phyloP scores from a whole-genome alignment of 106 monocot genomes.

The Dendrobium chrysotoxum region DNA sequence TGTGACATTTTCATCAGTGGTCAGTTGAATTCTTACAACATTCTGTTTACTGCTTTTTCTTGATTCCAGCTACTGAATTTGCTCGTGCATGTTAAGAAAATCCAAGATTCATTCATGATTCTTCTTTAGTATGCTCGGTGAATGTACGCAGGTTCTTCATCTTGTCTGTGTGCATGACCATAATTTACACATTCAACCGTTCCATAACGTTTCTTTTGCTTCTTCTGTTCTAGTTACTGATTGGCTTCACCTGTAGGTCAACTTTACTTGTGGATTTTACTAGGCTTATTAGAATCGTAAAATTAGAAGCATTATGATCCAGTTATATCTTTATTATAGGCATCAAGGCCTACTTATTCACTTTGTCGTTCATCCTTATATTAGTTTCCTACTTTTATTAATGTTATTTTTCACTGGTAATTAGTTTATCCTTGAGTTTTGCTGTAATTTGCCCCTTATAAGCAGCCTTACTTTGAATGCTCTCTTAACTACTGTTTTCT shows the following conservation, averaged over 20 bases:
- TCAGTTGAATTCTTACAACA: constrained; percentile 12
- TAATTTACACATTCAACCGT: neutral
- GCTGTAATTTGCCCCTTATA: no score
- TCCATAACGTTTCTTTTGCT: neutral
- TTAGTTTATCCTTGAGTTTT: neutral
- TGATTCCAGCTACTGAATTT: neutral
- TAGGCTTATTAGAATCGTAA: neutral
- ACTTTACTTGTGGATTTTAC: neutral
- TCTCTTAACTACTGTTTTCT: no score
- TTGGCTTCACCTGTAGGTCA: neutral
- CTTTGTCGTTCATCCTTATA: neutral
- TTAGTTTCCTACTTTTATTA: neutral
- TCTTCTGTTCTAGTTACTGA: neutral
- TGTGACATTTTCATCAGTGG: constrained; percentile 80
- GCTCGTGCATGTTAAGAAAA: neutral
- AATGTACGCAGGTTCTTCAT: neutral
- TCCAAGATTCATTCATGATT: neutral
- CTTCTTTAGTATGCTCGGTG: neutral
- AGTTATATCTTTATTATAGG: neutral
- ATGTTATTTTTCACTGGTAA: neutral
- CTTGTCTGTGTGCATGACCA: neutral
- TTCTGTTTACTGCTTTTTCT: neutral
- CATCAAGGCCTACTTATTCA: neutral
- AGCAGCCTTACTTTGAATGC: neutral
- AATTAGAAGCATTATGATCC: neutral